Evolutionary conservation across 2,329 filamentous ascomycete genomes (phyloP).

Genomic region (Leptographium wingfieldii): DNA sequence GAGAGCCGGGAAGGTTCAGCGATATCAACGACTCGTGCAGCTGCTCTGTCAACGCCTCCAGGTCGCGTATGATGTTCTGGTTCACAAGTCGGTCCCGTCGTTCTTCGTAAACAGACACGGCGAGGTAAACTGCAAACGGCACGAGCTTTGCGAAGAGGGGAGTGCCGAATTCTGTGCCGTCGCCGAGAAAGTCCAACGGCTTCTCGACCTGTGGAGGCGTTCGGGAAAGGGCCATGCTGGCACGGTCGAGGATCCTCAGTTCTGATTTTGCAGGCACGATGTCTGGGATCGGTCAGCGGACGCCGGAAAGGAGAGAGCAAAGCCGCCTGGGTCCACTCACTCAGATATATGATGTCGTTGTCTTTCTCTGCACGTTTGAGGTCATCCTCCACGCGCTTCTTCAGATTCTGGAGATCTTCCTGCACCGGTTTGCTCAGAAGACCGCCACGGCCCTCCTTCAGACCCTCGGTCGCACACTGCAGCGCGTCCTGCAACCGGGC

Average conservation of each 20-base stretch:
- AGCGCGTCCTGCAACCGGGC: conserved; percentile 74
- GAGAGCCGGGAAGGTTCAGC: conserved; percentile 76
- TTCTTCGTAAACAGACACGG: conserved; percentile 90
- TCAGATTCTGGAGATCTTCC: conserved; percentile 71
- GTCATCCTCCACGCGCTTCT: conserved; percentile 72
- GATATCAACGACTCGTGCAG: conserved; percentile 70
- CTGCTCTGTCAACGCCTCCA: conserved; percentile 68
- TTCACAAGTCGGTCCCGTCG: conserved; percentile 83
- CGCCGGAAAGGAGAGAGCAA: background rate
- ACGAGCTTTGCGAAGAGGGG: conserved; percentile 85
- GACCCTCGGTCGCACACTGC: conserved; percentile 67
- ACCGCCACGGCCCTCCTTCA: conserved; percentile 62
- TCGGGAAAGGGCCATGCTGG: conserved; percentile 73
- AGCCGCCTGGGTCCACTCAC: conserved; percentile 27
- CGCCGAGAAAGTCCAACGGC: conserved; percentile 67
- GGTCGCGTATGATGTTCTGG: conserved; percentile 69
- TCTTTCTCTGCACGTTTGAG: conserved; percentile 89
- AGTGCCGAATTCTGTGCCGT: conserved; percentile 67
- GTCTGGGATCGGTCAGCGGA: conserved; percentile 24
- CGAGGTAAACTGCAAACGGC: conserved; percentile 89
- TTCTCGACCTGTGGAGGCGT: conserved; percentile 72
- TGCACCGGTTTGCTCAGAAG: conserved; percentile 74
- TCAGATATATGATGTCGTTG: conserved; percentile 89
- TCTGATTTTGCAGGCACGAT: conserved; percentile 81
- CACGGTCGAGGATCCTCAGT: conserved; percentile 71